Conservation (phyloP, 202 grass and related monocot genomes). For the Bolboschoenoplectus hybrid region DNA sequence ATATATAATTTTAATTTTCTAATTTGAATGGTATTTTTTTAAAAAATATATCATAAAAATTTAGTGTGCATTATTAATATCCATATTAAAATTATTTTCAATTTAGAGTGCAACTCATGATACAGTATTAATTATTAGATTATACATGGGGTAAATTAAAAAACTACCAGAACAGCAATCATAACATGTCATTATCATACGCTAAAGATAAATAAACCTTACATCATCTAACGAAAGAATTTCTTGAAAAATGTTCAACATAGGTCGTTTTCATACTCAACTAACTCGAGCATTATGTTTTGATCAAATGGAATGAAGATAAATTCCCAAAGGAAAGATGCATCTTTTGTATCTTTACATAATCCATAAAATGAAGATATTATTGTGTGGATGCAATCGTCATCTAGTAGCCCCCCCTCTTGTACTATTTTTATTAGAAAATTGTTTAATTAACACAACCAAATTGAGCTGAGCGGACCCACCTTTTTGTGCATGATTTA, state of each 20-base stretch:
- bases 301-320: background rate
- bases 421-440: too few relatives aligned
- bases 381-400: background rate
- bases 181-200: background rate
- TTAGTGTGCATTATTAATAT: too few relatives aligned
- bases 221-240: background rate
- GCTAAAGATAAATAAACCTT: background rate
- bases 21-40: too few relatives aligned
- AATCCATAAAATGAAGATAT: background rate
- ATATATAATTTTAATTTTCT: too few relatives aligned
- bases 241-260: background rate
- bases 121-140: background rate
- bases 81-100: background rate
- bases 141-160: background rate
- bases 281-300: background rate
- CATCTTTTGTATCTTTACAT: background rate
- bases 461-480: too few relatives aligned
- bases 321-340: background rate
- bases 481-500: too few relatives aligned
- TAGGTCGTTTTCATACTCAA: constrained; percentile 9
- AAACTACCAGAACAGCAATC: background rate
- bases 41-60: background rate
- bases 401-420: background rate
- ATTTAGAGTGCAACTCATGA: background rate
- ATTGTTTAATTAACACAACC: too few relatives aligned